phyloP scores from a whole-genome alignment of 306 rosid genomes.

The Cucurbita maxima region DNA sequence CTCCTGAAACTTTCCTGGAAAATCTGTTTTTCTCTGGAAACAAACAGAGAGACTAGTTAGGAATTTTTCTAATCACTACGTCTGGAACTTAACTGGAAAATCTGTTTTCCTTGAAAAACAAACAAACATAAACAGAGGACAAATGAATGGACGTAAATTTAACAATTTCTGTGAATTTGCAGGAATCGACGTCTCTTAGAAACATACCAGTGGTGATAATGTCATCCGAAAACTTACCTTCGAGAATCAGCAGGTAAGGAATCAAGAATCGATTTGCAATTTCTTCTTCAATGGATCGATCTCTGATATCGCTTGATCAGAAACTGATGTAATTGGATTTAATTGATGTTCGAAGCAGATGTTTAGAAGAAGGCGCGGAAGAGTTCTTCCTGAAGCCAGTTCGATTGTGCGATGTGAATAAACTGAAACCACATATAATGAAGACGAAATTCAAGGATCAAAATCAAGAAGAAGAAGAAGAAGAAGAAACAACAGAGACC shows the following conservation, averaged over 20 bases:
- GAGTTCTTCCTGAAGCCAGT: constrained; percentile 7
- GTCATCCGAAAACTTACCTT: constrained; percentile 88
- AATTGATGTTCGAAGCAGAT: neutral
- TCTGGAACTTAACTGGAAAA: neutral
- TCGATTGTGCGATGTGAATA: neutral
- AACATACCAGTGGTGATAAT: constrained; percentile 92
- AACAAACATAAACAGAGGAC: neutral
- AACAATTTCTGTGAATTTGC: constrained; percentile 10
- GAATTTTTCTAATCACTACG: neutral
- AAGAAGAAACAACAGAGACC: neutral
- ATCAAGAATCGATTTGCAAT: neutral
- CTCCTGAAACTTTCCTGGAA: neutral
- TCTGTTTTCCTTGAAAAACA: neutral
- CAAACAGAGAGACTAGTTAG: neutral
- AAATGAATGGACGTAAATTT: neutral
- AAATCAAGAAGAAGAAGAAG: neutral
- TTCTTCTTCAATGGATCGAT: neutral
- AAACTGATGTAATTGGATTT: neutral
- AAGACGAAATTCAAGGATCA: constrained; percentile 16
- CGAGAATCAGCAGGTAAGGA: constrained; percentile 66
- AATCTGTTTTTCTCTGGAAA: neutral
- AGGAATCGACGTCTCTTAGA: constrained; percentile 72
- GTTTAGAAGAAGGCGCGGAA: constrained; percentile 8
- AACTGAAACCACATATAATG: constrained; percentile 4
- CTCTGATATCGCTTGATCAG: neutral